Evolutionary conservation across 2,329 filamentous ascomycete species (phyloP), one percentile per base, ranked within the genome.

Genomic region (Fusarium sp.): DNA sequence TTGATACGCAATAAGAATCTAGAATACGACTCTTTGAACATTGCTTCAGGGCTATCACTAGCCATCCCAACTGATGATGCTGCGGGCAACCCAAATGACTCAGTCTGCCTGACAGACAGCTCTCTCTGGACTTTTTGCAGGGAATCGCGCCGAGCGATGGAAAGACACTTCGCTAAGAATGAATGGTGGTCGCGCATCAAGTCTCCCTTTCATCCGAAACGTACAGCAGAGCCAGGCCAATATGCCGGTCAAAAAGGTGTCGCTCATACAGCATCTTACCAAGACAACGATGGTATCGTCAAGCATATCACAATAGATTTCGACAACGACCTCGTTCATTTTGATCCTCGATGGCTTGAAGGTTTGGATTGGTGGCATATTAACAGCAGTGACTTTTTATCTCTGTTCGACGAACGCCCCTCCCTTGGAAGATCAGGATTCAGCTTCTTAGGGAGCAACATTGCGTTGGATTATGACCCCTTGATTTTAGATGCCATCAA

Each of bases 171-270:
- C n/a, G 13, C 2, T 0, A 72, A 15, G 24, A 74, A 74, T 24
- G 68, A 74, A 34, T 74, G 72, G 72, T 74, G 72, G 68, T 74
- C 72, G 7, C 28, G 52, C 6, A 1, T 55, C 5, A 36, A 58
- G 13, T 39, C 44, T 2, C 44, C 56, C 0, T 47, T 42, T 17
- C 62, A 66, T 7, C 60, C 70, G 26, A 55, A 48, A n/a, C 57
- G 42, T 22, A 44, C 41, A 12, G 52, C 61, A 5, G 14, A n/a
- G 5, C 28, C 42, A 5, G 48, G 70, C 3, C n/a, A 44, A 15
- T 58, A 44, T 26, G 22, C n/a, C 1, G 22, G 24, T 0, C 34
- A 51, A 8, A 15, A 32, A 4, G 58, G 6, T 5, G 13, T 6
- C 5, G 14, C 62, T 18, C 70, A 72, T 4, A 59, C 70, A 1